A percentile compares a stretch with the other conserved stretches of the same genome.
These are phyloP conservation scores for Yamadazyma nakazawae DNA, from an alignment of 805 yeast genomes.

Conservation along the genomic window DNA sequence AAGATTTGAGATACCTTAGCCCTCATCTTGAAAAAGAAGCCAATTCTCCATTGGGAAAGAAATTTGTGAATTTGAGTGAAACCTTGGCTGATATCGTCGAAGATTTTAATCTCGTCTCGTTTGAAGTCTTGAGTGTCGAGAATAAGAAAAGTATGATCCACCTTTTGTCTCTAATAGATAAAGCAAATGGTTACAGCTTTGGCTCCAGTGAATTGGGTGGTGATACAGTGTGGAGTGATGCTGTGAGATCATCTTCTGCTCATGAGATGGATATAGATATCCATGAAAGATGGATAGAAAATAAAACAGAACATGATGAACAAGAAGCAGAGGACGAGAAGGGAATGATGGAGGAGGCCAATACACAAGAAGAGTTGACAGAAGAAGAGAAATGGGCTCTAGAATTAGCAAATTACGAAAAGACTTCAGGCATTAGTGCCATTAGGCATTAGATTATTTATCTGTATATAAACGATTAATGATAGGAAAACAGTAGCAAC, in stretches of 20 bases:
- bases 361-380: slow-evolving; percentile 41
- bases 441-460: slow-evolving; percentile 5
- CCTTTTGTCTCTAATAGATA: slow-evolving; percentile 73
- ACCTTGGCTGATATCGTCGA: slow-evolving; percentile 79
- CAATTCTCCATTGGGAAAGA: slow-evolving; percentile 57
- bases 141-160: slow-evolving; percentile 91
- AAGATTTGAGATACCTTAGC: slow-evolving; percentile 65
- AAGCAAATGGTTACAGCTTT: slow-evolving; percentile 89
- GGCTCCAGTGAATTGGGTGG: slow-evolving; percentile 95
- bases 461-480: background rate
- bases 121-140: slow-evolving; percentile 86
- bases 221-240: slow-evolving; percentile 97
- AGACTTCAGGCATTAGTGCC: slow-evolving; percentile 16
- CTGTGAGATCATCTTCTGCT: slow-evolving; percentile 73
- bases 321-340: slow-evolving; percentile 41
- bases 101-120: slow-evolving; percentile 83
- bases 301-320: slow-evolving; percentile 73
- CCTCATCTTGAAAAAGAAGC: slow-evolving; percentile 74
- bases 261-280: slow-evolving; percentile 58
- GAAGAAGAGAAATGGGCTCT: slow-evolving; percentile 71
- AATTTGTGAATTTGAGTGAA: slow-evolving; percentile 65
- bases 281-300: slow-evolving; percentile 94
- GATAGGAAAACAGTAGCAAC: background rate
- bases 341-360: slow-evolving; percentile 26
- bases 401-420: slow-evolving; percentile 30